Percentiles rank a stretch among this genome's conserved stretches.
Evolutionary conservation across 805 yeast genomes (phyloP).

Genomic region (Cyberlindnera mrakii): DNA sequence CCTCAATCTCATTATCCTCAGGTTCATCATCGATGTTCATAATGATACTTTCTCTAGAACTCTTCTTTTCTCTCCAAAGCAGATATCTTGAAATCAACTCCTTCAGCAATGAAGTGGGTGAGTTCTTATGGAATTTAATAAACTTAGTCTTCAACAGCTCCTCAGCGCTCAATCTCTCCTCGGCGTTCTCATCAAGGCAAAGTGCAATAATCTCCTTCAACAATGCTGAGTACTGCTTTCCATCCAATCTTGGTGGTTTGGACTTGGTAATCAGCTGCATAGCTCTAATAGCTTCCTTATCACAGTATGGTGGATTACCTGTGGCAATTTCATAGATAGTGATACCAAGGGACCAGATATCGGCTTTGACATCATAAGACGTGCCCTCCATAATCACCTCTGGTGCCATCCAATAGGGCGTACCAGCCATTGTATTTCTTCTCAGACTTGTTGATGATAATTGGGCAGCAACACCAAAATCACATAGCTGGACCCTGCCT

Average conservation of each 20-base stretch:
- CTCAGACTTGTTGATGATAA: conserved; percentile 67
- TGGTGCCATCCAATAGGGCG: conserved; percentile 99
- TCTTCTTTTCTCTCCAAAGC: conserved; percentile 66
- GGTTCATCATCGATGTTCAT: conserved; percentile 37
- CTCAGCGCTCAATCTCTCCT: conserved; percentile 82
- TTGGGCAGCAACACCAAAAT: conserved; percentile 97
- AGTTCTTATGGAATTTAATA: conserved; percentile 52
- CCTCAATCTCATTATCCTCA: conserved; percentile 35
- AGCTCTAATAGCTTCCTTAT: conserved; percentile 90
- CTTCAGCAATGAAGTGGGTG: conserved; percentile 54
- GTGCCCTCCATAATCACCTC: conserved; percentile 93
- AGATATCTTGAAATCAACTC: conserved; percentile 73
- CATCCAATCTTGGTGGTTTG: conserved; percentile 93
- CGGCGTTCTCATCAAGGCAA: conserved; percentile 91
- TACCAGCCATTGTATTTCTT: conserved; percentile 92
- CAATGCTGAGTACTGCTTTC: conserved; percentile 67
- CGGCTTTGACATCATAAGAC: conserved; percentile 84
- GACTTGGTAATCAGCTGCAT: conserved; percentile 90
- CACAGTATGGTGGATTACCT: conserved; percentile 96
- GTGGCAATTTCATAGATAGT: conserved; percentile 93
- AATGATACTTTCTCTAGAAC: conserved; percentile 45
- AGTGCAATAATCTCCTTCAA: conserved; percentile 86
- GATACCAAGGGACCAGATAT: conserved; percentile 95
- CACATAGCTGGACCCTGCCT: conserved; percentile 89
- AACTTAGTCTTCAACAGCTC: conserved; percentile 73